Base-by-base conservation (phyloP, 2,329 filamentous ascomycete genomes). In the Pseudogymnoascus sp. region DNA sequence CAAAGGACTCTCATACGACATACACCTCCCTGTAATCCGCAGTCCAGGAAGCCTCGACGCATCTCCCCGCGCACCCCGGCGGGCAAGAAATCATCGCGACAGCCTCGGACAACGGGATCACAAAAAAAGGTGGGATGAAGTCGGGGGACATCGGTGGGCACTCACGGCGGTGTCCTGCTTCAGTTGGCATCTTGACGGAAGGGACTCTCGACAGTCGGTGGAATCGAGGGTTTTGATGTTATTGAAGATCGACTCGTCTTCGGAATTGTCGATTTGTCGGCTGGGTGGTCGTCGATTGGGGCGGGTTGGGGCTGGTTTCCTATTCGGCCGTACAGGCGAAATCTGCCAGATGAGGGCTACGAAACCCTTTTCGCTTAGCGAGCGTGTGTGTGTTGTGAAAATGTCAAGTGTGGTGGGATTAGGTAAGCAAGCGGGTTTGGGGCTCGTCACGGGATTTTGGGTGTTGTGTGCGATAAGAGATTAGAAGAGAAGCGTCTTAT, bases 161-260 rank as follows among this genome's bases (percentile, higher is more conserved):
- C 89, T 89, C 81, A 93, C 89, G 82, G 88, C 89, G 86, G 86
- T 92, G 88, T 80, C 89, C 89, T 76, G 87, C 82, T 85, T 90
- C 88, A 76, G 89, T 87, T 88, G 88, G 85, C 89, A 94, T 94
- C 78, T 84, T 91, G 87, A 80, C 79, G 79, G 76, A 72, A 68
- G 68, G 77, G 72, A 47, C 41, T 76, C 76, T 77, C 75, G 75
- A 75, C 74, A 75, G 71, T 75, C 71, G 70, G 71, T 72, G 70
- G 70, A 73, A 71, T 71, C 69, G 71, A 75, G 72, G 68, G 28
- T 47, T 41, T 22, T 43, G 41, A 47, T 47, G 41, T 47, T 47
- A 47, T 47, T 47, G 41, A 47, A 47, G 41, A 47, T 47, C 41
- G 41, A 47, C 41, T 47, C 41, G 41, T 47, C 41, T 47, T 47